Base-by-base conservation (phyloP, 2,329 filamentous ascomycete genomes). In the Delphinella strobiligena region DNA sequence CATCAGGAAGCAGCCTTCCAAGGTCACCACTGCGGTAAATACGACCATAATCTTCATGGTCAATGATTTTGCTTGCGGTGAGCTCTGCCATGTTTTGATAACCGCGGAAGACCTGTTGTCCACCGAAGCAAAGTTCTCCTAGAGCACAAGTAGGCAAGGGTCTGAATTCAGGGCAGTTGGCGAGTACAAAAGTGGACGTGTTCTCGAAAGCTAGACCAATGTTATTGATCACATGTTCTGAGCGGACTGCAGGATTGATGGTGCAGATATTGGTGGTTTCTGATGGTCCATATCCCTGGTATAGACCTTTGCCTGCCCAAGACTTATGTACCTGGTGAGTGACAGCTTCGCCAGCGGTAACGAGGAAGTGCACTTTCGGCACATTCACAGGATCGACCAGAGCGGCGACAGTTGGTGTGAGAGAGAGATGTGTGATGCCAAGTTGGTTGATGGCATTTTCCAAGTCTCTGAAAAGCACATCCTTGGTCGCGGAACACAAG, bases 261-360 rank as follows among this genome's bases (percentile, higher is more conserved):
- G 82, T 86, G 59, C 84, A 93, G 15, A 93, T 87, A 48, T 93
- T 93, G 1, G 85, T 93, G 0, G 82, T 86, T 57, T 93, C 87
- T 1, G 82, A 85, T 0, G 86, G 84, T 0, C 85, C 85, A 46
- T 93, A 93, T 0, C 78, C 86, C 63, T 91, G 81, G 55, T 78
- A 87, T 0, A 94, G 65, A 11, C 78, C 71, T 30, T 63, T 68
- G 0, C 68, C 68, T 18, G 69, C 70, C 88, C 88, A 94, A 24
- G 68, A 68, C 1, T 71, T 64, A 31, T 80, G 74, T 0, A 93
- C 82, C 24, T 74, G 72, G 27, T 77, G 72, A 0, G 81, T 88
- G 60, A 94, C 69, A 0, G 80, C 74, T 58, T 94, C 87, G 3
- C 87, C 87, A 1, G 84, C 81, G 1, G 82, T 86, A 10, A 91